These are phyloP conservation scores for Setaria italica DNA, from an alignment of 202 grass and related monocot species.

Conservation along the genomic window DNA sequence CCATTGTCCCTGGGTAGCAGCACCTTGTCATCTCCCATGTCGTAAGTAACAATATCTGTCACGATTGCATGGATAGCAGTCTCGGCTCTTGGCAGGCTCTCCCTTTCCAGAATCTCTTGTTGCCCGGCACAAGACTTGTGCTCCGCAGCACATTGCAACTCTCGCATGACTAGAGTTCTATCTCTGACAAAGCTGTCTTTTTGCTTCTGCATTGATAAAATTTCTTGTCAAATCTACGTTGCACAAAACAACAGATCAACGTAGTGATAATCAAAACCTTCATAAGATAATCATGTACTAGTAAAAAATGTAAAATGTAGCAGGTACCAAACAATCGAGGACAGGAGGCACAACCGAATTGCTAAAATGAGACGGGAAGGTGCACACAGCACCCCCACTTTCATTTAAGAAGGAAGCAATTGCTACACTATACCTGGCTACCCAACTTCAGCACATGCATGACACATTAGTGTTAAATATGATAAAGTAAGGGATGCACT, in stretches of 20 bases:
- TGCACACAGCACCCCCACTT: too few relatives aligned
- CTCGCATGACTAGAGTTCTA: slow-evolving; percentile 55
- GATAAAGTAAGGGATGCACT: not conserved
- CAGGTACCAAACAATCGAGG: not conserved
- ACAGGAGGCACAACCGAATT: not conserved
- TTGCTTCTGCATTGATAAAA: slow-evolving; percentile 58
- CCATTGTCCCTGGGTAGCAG: not conserved
- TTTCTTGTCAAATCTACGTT: not conserved
- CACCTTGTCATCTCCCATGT: slow-evolving; percentile 47
- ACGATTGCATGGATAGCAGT: slow-evolving; percentile 66
- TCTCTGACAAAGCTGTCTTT: slow-evolving; percentile 64
- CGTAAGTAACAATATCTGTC: slow-evolving; percentile 69
- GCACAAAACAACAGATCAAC: not conserved
- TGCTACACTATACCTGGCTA: not conserved
- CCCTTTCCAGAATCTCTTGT: slow-evolving; percentile 67
- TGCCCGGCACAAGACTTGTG: slow-evolving; percentile 56
- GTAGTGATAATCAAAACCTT: slow-evolving; percentile 10
- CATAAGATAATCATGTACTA: not conserved
- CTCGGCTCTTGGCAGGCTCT: slow-evolving; percentile 62
- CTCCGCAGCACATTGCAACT: slow-evolving; percentile 58
- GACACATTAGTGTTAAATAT: not conserved
- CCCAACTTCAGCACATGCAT: not conserved
- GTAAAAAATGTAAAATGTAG: not conserved
- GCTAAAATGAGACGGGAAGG: not conserved
- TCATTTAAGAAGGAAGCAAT: too few relatives aligned